phyloP scores from a whole-genome alignment of 2,329 filamentous ascomycete species.

The Aspergillus terreus region DNA sequence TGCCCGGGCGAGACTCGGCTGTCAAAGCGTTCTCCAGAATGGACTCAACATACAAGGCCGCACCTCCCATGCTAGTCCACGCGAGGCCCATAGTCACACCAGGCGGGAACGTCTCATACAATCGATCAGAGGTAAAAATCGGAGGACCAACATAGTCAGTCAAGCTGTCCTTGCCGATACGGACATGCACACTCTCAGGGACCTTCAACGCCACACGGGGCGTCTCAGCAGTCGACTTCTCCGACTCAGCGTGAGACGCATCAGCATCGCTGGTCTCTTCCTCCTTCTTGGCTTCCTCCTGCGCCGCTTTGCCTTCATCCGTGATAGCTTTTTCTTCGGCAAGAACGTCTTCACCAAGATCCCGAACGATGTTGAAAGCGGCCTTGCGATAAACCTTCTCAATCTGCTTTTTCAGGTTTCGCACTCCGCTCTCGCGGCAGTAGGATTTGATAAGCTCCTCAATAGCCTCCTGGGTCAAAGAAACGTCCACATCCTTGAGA shows the following conservation, averaged over 20 bases:
- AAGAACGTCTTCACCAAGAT: constrained; percentile 79
- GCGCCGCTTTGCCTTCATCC: constrained; percentile 75
- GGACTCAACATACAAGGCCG: constrained; percentile 94
- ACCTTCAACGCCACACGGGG: constrained; percentile 77
- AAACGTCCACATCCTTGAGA: constrained; percentile 84
- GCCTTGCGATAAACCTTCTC: constrained; percentile 98
- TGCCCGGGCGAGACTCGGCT: constrained; percentile 67
- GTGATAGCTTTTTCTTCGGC: constrained; percentile 79
- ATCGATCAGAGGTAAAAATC: constrained; percentile 88
- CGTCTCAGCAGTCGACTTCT: constrained; percentile 45
- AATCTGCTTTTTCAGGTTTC: constrained; percentile 98
- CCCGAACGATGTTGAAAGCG: constrained; percentile 93
- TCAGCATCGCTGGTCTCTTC: constrained; percentile 63
- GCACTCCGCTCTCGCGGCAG: constrained; percentile 92
- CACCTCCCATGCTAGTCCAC: constrained; percentile 96
- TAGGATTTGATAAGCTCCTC: constrained; percentile 98
- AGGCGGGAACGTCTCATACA: constrained; percentile 89
- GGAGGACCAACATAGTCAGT: constrained; percentile 97
- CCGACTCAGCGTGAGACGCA: constrained; percentile 52
- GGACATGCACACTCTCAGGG: constrained; percentile 80
- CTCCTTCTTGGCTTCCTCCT: constrained; percentile 52
- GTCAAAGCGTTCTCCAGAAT: constrained; percentile 83
- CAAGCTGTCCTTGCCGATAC: constrained; percentile 81
- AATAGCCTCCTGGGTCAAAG: constrained; percentile 79
- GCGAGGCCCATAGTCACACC: constrained; percentile 97